phyloP scores from a whole-genome alignment of 2,329 filamentous ascomycete genomes.

The Cryphonectria naterciae region DNA sequence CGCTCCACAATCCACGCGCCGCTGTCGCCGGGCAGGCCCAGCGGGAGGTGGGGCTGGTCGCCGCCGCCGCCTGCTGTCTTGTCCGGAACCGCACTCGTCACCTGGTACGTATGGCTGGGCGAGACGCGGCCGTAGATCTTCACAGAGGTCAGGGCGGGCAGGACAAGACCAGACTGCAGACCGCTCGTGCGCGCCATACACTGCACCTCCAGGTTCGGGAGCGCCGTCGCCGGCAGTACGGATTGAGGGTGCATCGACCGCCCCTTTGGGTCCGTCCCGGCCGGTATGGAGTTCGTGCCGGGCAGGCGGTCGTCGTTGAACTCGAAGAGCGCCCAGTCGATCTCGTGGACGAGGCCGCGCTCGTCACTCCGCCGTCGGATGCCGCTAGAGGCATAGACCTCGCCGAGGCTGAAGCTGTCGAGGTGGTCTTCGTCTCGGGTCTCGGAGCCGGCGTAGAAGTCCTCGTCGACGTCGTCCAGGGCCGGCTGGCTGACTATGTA shows the following conservation, averaged over 20 bases:
- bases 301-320: constrained; percentile 75
- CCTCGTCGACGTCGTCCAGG: constrained; percentile 81
- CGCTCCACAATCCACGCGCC: constrained; percentile 92
- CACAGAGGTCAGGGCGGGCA: constrained; percentile 78
- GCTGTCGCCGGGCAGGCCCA: constrained; percentile 82
- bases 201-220: constrained; percentile 80
- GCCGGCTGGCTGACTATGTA: constrained; percentile 90
- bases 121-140: constrained; percentile 85
- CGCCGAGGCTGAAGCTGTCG: constrained; percentile 77
- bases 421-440: constrained; percentile 81
- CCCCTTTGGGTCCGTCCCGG: constrained; percentile 30
- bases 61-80: constrained; percentile 28
- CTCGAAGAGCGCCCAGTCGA: constrained; percentile 92
- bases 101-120: constrained; percentile 73
- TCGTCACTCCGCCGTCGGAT: constrained; percentile 75
- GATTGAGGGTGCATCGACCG: constrained; percentile 56
- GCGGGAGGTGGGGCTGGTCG: constrained; percentile 39
- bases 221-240: constrained; percentile 60
- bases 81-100: constrained; percentile 47
- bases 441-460: constrained; percentile 77
- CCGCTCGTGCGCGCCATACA: constrained; percentile 89
- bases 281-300: constrained; percentile 70
- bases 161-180: constrained; percentile 76
- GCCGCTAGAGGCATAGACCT: constrained; percentile 87
- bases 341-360: constrained; percentile 79